phyloP scores from a whole-genome alignment of 2,329 filamentous ascomycete species.

The Cladosporium austrohemisphaericum region DNA sequence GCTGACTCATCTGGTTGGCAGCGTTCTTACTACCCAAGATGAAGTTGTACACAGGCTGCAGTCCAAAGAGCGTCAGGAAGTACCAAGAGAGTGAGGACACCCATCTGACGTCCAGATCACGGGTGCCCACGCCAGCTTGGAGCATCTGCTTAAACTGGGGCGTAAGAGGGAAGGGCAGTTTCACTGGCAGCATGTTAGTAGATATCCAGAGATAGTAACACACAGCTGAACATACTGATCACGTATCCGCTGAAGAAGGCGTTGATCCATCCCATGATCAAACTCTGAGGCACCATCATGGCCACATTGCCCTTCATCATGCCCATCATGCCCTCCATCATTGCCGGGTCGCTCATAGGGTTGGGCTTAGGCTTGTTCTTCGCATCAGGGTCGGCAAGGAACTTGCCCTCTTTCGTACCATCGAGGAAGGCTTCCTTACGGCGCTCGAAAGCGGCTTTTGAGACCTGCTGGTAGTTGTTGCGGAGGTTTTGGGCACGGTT shows the following conservation, averaged over 20 bases:
- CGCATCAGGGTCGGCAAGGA: conserved; percentile 82
- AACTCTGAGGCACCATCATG: conserved; percentile 97
- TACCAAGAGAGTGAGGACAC: conserved; percentile 99
- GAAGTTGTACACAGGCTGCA: conserved; percentile 97
- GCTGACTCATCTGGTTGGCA: conserved; percentile 67
- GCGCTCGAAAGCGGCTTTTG: conserved; percentile 69
- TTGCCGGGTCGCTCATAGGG: conserved; percentile 89
- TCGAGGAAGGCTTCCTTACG: conserved; percentile 78
- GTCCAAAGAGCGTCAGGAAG: conserved; percentile 92
- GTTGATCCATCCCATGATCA: conserved; percentile 99
- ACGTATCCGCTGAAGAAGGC: conserved; percentile 98
- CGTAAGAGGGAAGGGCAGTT: conserved; percentile 93
- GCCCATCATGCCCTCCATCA: conserved; percentile 99
- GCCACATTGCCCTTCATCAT: conserved; percentile 99
- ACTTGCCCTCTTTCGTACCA: conserved; percentile 80
- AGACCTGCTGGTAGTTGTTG: conserved; percentile 74
- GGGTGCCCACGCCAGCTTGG: conserved; percentile 91
- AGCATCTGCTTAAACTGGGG: conserved; percentile 99
- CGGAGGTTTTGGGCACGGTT: conserved; percentile 81
- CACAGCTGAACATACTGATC: conserved; percentile 63
- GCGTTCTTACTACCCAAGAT: conserved; percentile 93
- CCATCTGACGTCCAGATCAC: conserved; percentile 95
- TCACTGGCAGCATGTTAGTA: conserved; percentile 58
- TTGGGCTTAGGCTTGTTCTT: conserved; percentile 86
- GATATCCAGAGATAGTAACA: neutral